Conservation (phyloP, 768 basidiomycete species). For the Boletus eberwhitei region DNA sequence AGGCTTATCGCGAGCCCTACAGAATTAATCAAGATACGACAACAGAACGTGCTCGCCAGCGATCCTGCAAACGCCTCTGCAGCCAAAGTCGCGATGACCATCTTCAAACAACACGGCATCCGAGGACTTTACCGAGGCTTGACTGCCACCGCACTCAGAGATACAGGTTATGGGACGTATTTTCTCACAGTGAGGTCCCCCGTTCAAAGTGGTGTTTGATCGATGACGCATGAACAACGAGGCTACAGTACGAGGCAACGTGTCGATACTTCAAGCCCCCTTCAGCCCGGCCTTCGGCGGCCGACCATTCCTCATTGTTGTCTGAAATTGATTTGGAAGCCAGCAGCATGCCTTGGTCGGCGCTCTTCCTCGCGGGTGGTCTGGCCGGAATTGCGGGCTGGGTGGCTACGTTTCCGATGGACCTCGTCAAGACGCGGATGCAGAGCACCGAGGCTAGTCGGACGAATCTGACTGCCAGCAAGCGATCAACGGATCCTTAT, state of each 20-base stretch:
- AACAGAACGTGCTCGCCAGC: slow-evolving; percentile 51
- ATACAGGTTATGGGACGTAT: slow-evolving; percentile 83
- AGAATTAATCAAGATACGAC: slow-evolving; percentile 86
- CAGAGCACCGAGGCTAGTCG: slow-evolving; percentile 45
- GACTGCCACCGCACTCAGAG: slow-evolving; percentile 68
- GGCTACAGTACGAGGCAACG: slow-evolving; percentile 58
- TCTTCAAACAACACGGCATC: slow-evolving; percentile 55
- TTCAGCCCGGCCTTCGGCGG: slow-evolving; percentile 1
- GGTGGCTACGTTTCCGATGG: slow-evolving; percentile 81
- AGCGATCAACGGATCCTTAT: slow-evolving; percentile 46
- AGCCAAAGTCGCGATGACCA: slow-evolving; percentile 49
- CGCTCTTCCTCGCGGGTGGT: slow-evolving; percentile 70
- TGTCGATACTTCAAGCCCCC: slow-evolving; percentile 44
- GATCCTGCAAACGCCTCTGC: slow-evolving; percentile 41
- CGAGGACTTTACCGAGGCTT: slow-evolving; percentile 76
- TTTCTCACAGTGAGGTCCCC: slow-evolving; percentile 63
- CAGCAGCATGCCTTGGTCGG: slow-evolving; percentile 44
- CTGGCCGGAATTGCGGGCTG: slow-evolving; percentile 76
- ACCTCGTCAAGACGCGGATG: slow-evolving; percentile 87
- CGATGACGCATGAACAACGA: slow-evolving; percentile 4
- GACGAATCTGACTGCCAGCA: background rate
- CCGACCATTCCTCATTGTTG: slow-evolving; percentile 36
- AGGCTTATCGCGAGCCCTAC: slow-evolving; percentile 80
- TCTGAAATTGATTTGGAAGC: slow-evolving; percentile 41
- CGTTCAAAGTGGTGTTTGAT: background rate